These are phyloP conservation scores for Ganoderma multipileum DNA, from an alignment of 1,284 basidiomycete species.

Conservation along the genomic window DNA sequence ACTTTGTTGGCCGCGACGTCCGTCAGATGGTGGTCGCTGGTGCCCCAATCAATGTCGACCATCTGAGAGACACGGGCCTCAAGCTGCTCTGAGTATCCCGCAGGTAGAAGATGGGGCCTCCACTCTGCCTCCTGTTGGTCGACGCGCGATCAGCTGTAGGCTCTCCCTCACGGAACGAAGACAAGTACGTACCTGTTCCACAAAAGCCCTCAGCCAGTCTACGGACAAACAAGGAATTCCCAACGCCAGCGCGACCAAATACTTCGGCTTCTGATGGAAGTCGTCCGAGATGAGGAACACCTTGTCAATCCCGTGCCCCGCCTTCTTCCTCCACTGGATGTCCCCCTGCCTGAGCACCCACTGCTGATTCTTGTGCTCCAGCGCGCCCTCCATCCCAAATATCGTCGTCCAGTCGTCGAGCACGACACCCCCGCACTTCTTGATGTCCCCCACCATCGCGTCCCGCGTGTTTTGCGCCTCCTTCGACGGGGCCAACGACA, in stretches of 20 bases:
- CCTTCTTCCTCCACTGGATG: slow-evolving; percentile 50
- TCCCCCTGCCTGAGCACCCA: slow-evolving; percentile 59
- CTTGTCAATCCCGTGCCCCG: slow-evolving; percentile 50
- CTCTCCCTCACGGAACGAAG: not conserved
- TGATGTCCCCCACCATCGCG: slow-evolving; percentile 52
- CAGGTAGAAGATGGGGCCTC: slow-evolving; percentile 68
- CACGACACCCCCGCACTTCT: slow-evolving; percentile 62
- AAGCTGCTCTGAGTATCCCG: slow-evolving; percentile 66
- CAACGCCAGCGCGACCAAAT: slow-evolving; percentile 80
- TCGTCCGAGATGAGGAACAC: slow-evolving; percentile 77
- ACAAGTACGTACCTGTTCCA: slow-evolving; percentile 45
- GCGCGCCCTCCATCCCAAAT: slow-evolving; percentile 63
- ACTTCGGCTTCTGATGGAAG: slow-evolving; percentile 76
- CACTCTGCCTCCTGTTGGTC: slow-evolving; percentile 55
- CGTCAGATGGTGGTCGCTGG: slow-evolving; percentile 55
- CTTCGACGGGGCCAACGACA: slow-evolving; percentile 39
- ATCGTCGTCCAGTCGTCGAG: slow-evolving; percentile 72
- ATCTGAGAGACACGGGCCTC: slow-evolving; percentile 68
- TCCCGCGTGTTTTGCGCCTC: slow-evolving; percentile 47
- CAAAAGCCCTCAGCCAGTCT: slow-evolving; percentile 62
- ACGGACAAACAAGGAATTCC: slow-evolving; percentile 85
- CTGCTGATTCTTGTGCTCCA: slow-evolving; percentile 50
- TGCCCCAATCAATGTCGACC: slow-evolving; percentile 77
- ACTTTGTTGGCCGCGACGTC: slow-evolving; percentile 64
- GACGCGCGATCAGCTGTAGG: not conserved